Conservation (phyloP, 768 basidiomycete species). For the Floccularia luteovirens region DNA sequence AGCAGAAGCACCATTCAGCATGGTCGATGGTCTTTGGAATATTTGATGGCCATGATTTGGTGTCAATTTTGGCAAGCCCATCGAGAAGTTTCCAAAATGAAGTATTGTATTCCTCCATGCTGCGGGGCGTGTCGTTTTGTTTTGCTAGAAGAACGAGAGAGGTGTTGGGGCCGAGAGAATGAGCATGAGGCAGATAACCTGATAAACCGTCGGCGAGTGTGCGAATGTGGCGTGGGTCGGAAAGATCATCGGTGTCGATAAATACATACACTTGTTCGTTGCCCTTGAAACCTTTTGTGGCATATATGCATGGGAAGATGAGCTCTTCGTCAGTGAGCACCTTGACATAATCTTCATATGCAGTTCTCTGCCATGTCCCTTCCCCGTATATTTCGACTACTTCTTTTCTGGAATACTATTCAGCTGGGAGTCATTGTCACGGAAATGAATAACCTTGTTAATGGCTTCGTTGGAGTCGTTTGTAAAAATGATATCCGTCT, state of each 20-base stretch:
- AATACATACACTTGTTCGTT: constrained; percentile 13
- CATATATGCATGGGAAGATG: constrained; percentile 14
- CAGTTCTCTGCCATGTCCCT: constrained; percentile 13
- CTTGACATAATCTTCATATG: constrained; percentile 11
- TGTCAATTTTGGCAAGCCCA: constrained; percentile 11
- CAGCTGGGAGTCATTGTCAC: neutral
- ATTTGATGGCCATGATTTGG: constrained; percentile 10
- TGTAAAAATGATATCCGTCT: neutral
- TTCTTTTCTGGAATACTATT: neutral
- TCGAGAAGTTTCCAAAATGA: constrained; percentile 14
- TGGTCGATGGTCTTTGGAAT: constrained; percentile 10
- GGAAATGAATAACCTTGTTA: neutral
- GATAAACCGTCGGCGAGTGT: constrained; percentile 8
- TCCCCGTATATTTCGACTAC: neutral
- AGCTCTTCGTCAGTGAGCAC: constrained; percentile 13
- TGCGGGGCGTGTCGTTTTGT: constrained; percentile 9
- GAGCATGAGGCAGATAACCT: constrained; percentile 13
- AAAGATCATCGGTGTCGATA: constrained; percentile 13
- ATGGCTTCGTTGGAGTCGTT: constrained; percentile 1
- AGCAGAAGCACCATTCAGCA: constrained; percentile 15
- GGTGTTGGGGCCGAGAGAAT: constrained; percentile 11
- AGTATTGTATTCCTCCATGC: constrained; percentile 11
- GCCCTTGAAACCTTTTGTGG: constrained; percentile 14
- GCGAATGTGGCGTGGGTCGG: constrained; percentile 11
- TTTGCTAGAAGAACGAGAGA: constrained; percentile 14